Base-by-base conservation (phyloP, 371 early-diverging fungal genomes). In the Mucor racemosus region DNA sequence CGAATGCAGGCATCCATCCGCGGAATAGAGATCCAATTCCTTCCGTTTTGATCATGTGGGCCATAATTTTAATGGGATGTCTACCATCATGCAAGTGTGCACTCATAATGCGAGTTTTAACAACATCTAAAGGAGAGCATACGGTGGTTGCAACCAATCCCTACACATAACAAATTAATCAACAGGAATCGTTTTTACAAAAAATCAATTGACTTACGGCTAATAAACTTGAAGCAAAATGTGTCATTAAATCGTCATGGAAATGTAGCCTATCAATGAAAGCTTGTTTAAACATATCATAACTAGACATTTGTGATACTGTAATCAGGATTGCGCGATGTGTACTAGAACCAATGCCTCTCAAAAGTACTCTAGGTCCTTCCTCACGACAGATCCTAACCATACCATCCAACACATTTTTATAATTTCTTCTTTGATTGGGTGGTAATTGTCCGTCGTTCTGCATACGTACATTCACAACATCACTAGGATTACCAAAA, bases 1-100 rank as follows among this genome's bases (percentile, higher is more conserved):
- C 75, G 74, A 90, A 93, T 13, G 92, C 88, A 19, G 94, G 93
- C 31, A 88, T 82, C 95, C 95, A 95, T 38, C 97, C 97, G 78
- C 93, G 94, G 72, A 94, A 93, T 58, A 97, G 74, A 6, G 94
- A 92, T 21, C 64, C n/a, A 0, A 86, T 65, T 1, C 97, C 97
- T 80, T 97, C 97, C 4, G 78, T 76, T 36, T 73, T 69, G 7
- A 84, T 74, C 73, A 92, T 92, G 46, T 85, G 78, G 4, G 77
- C 69, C 74, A 89, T 77, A 17, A 90, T 88, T 39, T 79, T 84
- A 2, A 79, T 19, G 10, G 78, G 68, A n/a, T 68, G 68, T 55
- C 61, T 40, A 33, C 31, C 58, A 14, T 73, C 74, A 36, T 70
- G 69, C 13, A 56, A 65, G 13, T 75, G 83, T 26, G 84, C 77